A percentile compares a stretch with the other conserved stretches of the same genome.
Evolutionary conservation across 345 rosid genomes (phyloP).

Genomic region (Acer saccharum): DNA sequence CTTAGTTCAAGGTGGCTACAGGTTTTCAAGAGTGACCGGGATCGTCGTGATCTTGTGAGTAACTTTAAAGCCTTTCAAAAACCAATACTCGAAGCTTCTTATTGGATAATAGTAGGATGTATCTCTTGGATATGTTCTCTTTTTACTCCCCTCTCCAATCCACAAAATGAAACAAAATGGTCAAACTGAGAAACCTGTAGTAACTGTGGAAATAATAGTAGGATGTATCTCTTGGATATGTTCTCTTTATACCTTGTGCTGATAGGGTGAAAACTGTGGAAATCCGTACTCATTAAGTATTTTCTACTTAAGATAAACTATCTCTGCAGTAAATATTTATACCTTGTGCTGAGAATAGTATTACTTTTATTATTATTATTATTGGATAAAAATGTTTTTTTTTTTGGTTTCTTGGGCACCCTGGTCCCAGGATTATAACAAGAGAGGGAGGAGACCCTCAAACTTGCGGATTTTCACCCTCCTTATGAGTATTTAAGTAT

Average conservation of each 20-base stretch:
- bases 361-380: neutral
- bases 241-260: neutral
- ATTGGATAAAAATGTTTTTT: neutral
- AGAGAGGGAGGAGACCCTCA: neutral
- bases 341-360: neutral
- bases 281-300: neutral
- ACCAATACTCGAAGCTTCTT: neutral
- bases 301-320: neutral
- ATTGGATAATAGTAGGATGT: neutral
- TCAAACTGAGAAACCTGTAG: neutral
- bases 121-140: neutral
- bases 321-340: neutral
- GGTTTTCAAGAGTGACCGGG: slow-evolving; percentile 84
- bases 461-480: neutral
- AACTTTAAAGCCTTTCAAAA: slow-evolving; percentile 6
- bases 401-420: neutral
- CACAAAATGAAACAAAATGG: neutral
- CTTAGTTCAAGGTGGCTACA: slow-evolving; percentile 88
- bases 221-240: too few relatives aligned
- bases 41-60: slow-evolving; percentile 96
- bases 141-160: neutral
- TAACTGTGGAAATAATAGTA: neutral
- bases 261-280: neutral
- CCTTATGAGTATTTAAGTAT: neutral
- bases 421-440: neutral